These are phyloP conservation scores for Proliferodiscus dingleyae DNA, from an alignment of 2,329 filamentous ascomycete species.

Conservation along the genomic window DNA sequence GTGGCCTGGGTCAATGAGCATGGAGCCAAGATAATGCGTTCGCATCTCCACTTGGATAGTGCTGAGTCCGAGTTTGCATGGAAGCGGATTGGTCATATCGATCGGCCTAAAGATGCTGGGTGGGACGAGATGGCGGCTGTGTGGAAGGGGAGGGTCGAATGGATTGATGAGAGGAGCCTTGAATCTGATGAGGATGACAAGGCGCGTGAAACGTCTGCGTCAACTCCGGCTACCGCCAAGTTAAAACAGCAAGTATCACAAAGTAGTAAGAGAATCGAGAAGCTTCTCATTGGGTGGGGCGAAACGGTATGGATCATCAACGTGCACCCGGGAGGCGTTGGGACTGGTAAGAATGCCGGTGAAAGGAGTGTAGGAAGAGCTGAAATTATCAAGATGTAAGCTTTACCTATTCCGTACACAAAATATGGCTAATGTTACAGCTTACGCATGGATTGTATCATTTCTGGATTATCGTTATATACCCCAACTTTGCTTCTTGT, in stretches of 20 bases:
- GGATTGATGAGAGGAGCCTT: slow-evolving; percentile 82
- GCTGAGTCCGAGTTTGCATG: slow-evolving; percentile 78
- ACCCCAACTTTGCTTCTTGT: slow-evolving; percentile 86
- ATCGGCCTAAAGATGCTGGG: slow-evolving; percentile 75
- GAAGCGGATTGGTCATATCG: slow-evolving; percentile 91
- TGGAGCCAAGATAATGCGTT: slow-evolving; percentile 96
- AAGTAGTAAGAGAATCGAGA: slow-evolving; percentile 56
- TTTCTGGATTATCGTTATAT: slow-evolving; percentile 95
- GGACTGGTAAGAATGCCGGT: slow-evolving; percentile 60
- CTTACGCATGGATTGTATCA: slow-evolving; percentile 93
- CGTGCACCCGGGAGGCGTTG: slow-evolving; percentile 70
- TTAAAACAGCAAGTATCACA: slow-evolving; percentile 46
- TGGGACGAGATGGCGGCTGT: slow-evolving; percentile 97
- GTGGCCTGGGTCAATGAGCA: slow-evolving; percentile 95
- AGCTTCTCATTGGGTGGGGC: slow-evolving; percentile 90
- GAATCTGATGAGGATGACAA: slow-evolving; percentile 61
- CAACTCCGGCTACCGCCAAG: slow-evolving; percentile 44
- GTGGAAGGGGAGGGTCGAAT: slow-evolving; percentile 89
- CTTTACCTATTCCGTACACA: no score
- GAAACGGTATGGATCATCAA: slow-evolving; percentile 94
- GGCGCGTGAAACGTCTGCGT: slow-evolving; percentile 21
- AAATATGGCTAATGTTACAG: no score
- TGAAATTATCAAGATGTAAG: slow-evolving; percentile 89
- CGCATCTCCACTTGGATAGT: slow-evolving; percentile 73
- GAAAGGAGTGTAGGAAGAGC: slow-evolving; percentile 73